A percentile compares a stretch with the other conserved stretches of the same genome.
phyloP scores from a whole-genome alignment of 2,329 filamentous ascomycete species.

The Sclerotinia spermophila region DNA sequence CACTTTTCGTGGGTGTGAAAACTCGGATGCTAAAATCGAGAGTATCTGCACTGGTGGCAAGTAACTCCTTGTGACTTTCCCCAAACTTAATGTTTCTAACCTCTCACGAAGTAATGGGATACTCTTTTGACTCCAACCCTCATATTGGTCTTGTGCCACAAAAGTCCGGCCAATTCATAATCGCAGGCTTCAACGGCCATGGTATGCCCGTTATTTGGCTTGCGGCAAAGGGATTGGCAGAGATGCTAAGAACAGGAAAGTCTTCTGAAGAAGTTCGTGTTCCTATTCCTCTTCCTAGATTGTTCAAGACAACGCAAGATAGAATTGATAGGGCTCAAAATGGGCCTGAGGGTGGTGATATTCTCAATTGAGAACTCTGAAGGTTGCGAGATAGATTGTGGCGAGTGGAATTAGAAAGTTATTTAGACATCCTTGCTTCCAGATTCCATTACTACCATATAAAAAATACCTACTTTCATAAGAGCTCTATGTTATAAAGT shows the following conservation, averaged over 20 bases:
- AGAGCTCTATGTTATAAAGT: too few species aligned
- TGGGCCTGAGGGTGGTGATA: slow-evolving; percentile 1
- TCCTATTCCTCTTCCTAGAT: slow-evolving; percentile 32
- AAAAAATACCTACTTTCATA: too few species aligned
- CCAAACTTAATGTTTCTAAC: neutral
- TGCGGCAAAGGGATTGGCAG: slow-evolving; percentile 40
- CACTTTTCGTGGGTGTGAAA: slow-evolving; percentile 44
- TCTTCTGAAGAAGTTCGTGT: slow-evolving; percentile 38
- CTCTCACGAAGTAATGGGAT: neutral
- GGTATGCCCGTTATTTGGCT: slow-evolving; percentile 35
- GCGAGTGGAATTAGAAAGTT: neutral
- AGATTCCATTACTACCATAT: too few species aligned
- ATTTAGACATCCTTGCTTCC: too few species aligned
- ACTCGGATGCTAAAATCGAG: slow-evolving; percentile 39
- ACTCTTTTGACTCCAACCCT: slow-evolving; percentile 6
- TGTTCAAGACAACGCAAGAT: slow-evolving; percentile 34
- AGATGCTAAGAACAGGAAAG: slow-evolving; percentile 39
- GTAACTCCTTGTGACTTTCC: neutral
- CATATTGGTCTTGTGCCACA: slow-evolving; percentile 4
- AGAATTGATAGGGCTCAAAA: slow-evolving; percentile 7
- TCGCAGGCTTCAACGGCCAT: slow-evolving; percentile 18
- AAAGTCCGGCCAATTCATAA: neutral
- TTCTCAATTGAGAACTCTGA: neutral
- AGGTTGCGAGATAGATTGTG: neutral
- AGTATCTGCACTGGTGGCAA: slow-evolving; percentile 27